Evolutionary conservation across 192 early-diverging fungal genomes (phyloP).

Genomic region (Chytriomyces confervae): DNA sequence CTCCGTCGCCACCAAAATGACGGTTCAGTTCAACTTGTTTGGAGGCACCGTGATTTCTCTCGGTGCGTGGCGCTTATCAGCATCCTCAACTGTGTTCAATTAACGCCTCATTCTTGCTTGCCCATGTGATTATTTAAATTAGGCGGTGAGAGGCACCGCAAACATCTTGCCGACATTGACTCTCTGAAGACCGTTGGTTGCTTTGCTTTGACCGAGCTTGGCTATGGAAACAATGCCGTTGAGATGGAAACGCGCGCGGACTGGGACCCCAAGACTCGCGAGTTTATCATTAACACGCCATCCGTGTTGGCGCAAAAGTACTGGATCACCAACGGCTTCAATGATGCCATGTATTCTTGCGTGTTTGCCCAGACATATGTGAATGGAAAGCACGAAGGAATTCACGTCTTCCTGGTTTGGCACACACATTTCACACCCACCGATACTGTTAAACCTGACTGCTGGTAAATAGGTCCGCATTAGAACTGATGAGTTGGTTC

Average conservation of each 20-base stretch:
- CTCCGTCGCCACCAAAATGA: constrained; percentile 74
- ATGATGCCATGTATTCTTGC: constrained; percentile 73
- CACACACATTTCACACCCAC: neutral
- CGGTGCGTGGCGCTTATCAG: neutral
- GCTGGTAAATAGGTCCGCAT: constrained; percentile 60
- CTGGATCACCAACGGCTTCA: constrained; percentile 81
- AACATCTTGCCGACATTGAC: constrained; percentile 68
- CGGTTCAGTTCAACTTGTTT: constrained; percentile 71
- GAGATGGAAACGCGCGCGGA: constrained; percentile 77
- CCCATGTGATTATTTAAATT: constrained; percentile 62
- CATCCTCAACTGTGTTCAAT: neutral
- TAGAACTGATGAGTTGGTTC: constrained; percentile 70
- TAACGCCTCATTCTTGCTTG: constrained; percentile 40
- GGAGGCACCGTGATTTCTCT: constrained; percentile 47
- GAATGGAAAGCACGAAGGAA: constrained; percentile 72
- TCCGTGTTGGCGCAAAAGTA: constrained; percentile 75
- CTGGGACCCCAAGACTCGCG: constrained; percentile 63
- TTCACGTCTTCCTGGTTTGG: constrained; percentile 69
- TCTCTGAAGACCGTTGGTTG: constrained; percentile 71
- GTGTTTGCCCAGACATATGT: constrained; percentile 82
- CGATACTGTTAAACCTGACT: neutral
- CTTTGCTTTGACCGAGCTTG: constrained; percentile 79
- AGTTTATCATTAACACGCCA: constrained; percentile 79
- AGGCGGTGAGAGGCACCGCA: constrained; percentile 74
- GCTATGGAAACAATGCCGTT: constrained; percentile 81